Evolutionary conservation across 768 basidiomycete genomes (phyloP).

Genomic region (Mycena latifolia): DNA sequence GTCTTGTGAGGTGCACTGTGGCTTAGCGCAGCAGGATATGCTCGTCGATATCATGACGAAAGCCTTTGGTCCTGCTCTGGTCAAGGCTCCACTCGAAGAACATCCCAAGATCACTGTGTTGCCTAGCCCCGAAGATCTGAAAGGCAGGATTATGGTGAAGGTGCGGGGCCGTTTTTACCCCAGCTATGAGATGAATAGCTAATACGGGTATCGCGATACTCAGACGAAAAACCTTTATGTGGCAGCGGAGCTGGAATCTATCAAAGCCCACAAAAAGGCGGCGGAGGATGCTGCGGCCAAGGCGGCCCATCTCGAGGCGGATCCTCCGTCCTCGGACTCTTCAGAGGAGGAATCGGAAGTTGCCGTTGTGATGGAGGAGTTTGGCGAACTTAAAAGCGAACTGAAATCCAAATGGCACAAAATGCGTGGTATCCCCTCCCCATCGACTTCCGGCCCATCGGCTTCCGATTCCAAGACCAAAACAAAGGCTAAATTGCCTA

Average conservation of each 20-base stretch:
- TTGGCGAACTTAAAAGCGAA: conserved; percentile 38
- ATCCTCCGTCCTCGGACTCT: conserved; percentile 40
- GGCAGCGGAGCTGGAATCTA: conserved; percentile 66
- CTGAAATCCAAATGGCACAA: conserved; percentile 43
- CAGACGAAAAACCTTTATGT: conserved; percentile 86
- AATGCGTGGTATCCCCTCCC: conserved; percentile 42
- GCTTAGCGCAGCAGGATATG: conserved; percentile 65
- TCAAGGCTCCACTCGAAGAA: conserved; percentile 56
- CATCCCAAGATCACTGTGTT: conserved; percentile 62
- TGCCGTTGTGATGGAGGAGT: conserved; percentile 32
- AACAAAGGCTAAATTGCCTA: conserved; percentile 67
- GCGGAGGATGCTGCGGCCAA: conserved; percentile 35
- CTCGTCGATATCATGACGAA: conserved; percentile 61
- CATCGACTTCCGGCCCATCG: conserved; percentile 1
- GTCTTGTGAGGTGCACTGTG: conserved; percentile 95
- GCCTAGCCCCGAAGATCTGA: conserved; percentile 90
- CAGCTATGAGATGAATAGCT: not conserved
- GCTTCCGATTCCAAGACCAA: conserved; percentile 27
- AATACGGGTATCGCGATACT: not conserved
- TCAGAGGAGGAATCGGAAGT: conserved; percentile 42
- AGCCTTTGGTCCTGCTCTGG: conserved; percentile 58
- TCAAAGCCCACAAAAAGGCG: conserved; percentile 52
- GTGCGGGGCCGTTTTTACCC: conserved; percentile 53
- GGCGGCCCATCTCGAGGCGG: conserved; percentile 41
- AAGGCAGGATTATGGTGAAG: conserved; percentile 86